These are phyloP conservation scores for Dioszegia aurantiaca DNA, from an alignment of 768 basidiomycete genomes.

Conservation along the genomic window DNA sequence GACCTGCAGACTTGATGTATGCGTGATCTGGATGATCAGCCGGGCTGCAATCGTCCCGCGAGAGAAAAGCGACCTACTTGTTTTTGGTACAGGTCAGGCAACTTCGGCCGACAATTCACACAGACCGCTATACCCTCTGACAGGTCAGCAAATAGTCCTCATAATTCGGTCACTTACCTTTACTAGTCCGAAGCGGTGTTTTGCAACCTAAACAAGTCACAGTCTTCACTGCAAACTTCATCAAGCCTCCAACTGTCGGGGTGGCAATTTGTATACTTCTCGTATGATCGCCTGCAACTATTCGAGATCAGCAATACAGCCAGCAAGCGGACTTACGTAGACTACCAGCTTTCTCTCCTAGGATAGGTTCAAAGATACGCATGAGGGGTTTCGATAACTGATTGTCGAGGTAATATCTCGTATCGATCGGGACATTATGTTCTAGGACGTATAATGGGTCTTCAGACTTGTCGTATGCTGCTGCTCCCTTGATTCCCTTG, in stretches of 20 bases:
- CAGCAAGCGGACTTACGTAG: constrained; percentile 60
- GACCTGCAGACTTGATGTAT: constrained; percentile 76
- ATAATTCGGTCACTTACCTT: constrained; percentile 60
- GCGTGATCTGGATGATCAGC: constrained; percentile 52
- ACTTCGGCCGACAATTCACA: constrained; percentile 79
- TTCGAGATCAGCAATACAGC: too few relatives aligned
- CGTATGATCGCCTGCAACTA: constrained; percentile 95
- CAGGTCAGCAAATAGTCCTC: not conserved
- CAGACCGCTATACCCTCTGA: constrained; percentile 73
- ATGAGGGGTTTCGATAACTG: constrained; percentile 94
- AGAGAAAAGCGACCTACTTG: constrained; percentile 58
- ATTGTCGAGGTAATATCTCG: constrained; percentile 95
- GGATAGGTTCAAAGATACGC: constrained; percentile 96
- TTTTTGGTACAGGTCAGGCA: constrained; percentile 89
- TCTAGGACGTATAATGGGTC: constrained; percentile 96
- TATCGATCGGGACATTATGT: constrained; percentile 96
- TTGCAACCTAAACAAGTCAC: constrained; percentile 94
- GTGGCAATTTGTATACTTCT: constrained; percentile 93
- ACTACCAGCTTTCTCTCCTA: constrained; percentile 84
- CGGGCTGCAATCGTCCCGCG: not conserved
- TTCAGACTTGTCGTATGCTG: constrained; percentile 97
- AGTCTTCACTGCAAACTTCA: constrained; percentile 98
- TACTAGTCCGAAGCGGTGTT: constrained; percentile 73
- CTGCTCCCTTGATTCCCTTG: constrained; percentile 93
- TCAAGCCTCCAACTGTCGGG: constrained; percentile 89